Conservation (phyloP, 805 yeast genomes). For the Candida sphagnicola region DNA sequence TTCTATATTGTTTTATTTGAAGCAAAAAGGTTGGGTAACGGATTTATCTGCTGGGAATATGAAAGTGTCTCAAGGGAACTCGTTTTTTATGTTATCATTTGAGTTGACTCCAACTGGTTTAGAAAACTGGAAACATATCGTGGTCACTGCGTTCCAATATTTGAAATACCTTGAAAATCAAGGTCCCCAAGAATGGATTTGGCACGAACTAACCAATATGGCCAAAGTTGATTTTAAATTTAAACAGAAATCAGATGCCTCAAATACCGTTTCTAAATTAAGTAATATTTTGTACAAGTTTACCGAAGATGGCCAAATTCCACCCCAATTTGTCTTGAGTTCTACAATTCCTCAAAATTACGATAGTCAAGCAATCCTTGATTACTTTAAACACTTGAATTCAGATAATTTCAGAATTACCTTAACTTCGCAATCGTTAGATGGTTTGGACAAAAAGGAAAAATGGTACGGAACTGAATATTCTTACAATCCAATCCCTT, state of each 20-base stretch:
- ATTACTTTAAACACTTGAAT: slow-evolving; percentile 46
- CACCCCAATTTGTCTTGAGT: slow-evolving; percentile 61
- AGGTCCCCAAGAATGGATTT: slow-evolving; percentile 76
- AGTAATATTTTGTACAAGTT: slow-evolving; percentile 58
- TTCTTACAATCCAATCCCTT: slow-evolving; percentile 42
- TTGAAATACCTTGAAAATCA: slow-evolving; percentile 51
- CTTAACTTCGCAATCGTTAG: slow-evolving; percentile 50
- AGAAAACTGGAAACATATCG: slow-evolving; percentile 55
- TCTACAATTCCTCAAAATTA: slow-evolving; percentile 54
- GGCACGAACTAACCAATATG: slow-evolving; percentile 69
- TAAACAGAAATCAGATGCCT: slow-evolving; percentile 69
- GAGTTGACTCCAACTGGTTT: slow-evolving; percentile 77
- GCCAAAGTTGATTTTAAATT: slow-evolving; percentile 72
- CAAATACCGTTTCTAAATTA: slow-evolving; percentile 66
- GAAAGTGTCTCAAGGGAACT: slow-evolving; percentile 62
- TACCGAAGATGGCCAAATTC: slow-evolving; percentile 37
- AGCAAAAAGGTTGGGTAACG: slow-evolving; percentile 73
- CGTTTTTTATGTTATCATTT: slow-evolving; percentile 63
- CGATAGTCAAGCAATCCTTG: slow-evolving; percentile 49
- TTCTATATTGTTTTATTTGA: slow-evolving; percentile 68
- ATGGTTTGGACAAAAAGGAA: slow-evolving; percentile 49
- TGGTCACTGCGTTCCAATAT: slow-evolving; percentile 66
- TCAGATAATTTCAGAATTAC: slow-evolving; percentile 59
- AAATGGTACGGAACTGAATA: slow-evolving; percentile 92
- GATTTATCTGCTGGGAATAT: slow-evolving; percentile 71